phyloP scores from a whole-genome alignment of 331 rosid species.

The Rosa hybrid region DNA sequence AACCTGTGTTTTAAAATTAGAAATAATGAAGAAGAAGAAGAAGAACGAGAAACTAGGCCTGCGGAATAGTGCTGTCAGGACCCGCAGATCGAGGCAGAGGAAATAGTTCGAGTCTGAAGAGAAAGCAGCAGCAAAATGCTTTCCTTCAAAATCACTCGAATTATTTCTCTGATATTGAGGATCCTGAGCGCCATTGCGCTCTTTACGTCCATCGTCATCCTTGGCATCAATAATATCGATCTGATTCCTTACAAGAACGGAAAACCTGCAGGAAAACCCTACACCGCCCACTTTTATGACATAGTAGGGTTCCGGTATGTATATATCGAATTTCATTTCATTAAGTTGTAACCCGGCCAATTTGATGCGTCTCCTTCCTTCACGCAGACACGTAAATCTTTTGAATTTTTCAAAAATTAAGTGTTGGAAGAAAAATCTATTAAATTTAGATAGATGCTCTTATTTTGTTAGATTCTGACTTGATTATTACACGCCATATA shows the following conservation, averaged over 20 bases:
- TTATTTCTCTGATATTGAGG: conserved; percentile 11
- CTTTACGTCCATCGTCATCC: neutral
- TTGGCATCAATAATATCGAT: neutral
- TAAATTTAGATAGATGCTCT: too few relatives aligned
- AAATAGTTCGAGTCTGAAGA: neutral
- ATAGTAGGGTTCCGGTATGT: neutral
- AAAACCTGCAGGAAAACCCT: too few relatives aligned
- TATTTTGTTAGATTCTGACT: neutral
- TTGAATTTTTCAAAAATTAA: too few relatives aligned
- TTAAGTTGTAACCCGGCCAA: too few relatives aligned
- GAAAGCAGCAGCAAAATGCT: neutral
- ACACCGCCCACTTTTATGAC: neutral
- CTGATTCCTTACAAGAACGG: too few relatives aligned
- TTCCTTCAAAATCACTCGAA: neutral
- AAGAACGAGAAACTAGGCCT: neutral
- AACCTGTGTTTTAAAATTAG: neutral
- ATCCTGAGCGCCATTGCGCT: neutral
- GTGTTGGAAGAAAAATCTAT: too few relatives aligned
- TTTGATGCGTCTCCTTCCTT: too few relatives aligned
- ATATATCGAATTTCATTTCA: neutral
- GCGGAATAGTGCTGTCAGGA: neutral
- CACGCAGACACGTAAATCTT: too few relatives aligned
- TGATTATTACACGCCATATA: neutral
- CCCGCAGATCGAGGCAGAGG: neutral
- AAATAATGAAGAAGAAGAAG: neutral